phyloP scores from a whole-genome alignment of 106 monocot species.

The Platanthera zijinensis region DNA sequence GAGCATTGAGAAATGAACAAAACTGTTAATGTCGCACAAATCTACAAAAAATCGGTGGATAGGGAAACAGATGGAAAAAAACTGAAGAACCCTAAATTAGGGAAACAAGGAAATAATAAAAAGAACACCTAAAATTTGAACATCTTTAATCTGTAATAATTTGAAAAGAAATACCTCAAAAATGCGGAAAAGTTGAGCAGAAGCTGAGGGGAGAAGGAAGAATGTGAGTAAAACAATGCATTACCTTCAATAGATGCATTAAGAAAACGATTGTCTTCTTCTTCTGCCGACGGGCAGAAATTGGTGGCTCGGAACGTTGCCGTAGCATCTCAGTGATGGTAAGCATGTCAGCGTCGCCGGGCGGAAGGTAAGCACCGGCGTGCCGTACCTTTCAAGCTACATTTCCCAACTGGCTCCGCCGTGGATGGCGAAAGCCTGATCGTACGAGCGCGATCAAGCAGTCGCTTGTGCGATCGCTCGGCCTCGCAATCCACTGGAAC shows the following conservation, averaged over 20 bases:
- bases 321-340: background rate
- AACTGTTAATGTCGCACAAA: background rate
- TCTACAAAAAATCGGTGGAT: background rate
- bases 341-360: background rate
- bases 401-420: slow-evolving; percentile 8
- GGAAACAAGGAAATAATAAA: background rate
- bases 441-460: no score
- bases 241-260: background rate
- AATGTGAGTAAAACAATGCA: background rate
- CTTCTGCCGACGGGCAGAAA: background rate
- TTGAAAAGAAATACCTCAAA: background rate
- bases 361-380: slow-evolving; percentile 10
- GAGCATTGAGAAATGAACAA: slow-evolving; percentile 2
- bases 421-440: no score
- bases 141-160: background rate
- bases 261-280: background rate
- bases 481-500: no score
- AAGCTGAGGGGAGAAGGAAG: background rate
- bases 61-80: background rate
- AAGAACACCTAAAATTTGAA: background rate
- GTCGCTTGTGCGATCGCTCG: no score
- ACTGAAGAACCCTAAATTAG: background rate
- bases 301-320: background rate
- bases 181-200: background rate
- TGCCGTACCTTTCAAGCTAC: slow-evolving; percentile 24